phyloP scores from a whole-genome alignment of 2,329 filamentous ascomycete species.

The Claviceps africana region DNA sequence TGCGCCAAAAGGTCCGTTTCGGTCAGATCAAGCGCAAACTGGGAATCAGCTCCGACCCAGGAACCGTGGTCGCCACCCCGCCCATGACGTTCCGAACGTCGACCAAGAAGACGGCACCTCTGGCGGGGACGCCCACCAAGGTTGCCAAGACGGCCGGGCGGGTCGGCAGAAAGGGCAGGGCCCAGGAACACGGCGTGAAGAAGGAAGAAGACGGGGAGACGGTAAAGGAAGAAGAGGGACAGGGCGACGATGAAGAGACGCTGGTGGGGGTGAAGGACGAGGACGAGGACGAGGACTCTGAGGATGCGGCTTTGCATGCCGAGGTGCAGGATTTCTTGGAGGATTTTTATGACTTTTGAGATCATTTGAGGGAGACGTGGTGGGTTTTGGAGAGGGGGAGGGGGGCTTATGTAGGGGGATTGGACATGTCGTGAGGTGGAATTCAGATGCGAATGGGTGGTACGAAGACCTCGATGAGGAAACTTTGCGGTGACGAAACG shows the following conservation, averaged over 20 bases:
- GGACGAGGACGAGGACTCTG: not conserved
- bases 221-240: conserved; percentile 7
- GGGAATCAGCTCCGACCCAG: conserved; percentile 19
- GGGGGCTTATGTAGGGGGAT: not conserved
- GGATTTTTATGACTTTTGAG: not conserved
- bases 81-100: conserved; percentile 5
- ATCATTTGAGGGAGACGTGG: not conserved
- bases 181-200: conserved; percentile 8
- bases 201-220: not conserved
- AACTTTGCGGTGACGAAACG: not conserved
- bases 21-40: conserved; percentile 36
- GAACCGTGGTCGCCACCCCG: not conserved
- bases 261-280: conserved; percentile 9
- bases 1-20: conserved; percentile 26
- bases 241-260: conserved; percentile 8
- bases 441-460: not conserved
- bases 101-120: conserved; percentile 11
- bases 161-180: conserved; percentile 12
- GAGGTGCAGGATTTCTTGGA: conserved; percentile 1
- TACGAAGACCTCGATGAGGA: not conserved
- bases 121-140: conserved; percentile 13
- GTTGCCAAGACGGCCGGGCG: conserved; percentile 17
- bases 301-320: not conserved
- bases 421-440: not conserved
- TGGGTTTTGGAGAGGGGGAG: not conserved